phyloP scores from a whole-genome alignment of 345 rosid species.

The Heritiera fomes region DNA sequence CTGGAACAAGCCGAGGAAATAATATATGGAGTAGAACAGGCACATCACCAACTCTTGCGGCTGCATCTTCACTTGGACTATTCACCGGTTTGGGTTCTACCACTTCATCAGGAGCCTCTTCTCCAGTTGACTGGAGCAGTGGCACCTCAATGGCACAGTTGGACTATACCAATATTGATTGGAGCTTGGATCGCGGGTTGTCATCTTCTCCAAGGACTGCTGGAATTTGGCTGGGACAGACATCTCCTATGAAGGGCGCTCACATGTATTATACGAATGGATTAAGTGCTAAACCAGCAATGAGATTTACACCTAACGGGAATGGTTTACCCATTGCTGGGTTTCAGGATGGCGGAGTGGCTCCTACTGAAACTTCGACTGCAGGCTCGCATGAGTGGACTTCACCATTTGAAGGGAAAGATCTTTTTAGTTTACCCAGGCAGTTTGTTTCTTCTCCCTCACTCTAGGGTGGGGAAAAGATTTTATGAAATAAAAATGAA shows the following conservation, averaged over 20 bases:
- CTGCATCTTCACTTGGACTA: slow-evolving; percentile 80
- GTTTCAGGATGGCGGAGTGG: slow-evolving; percentile 43
- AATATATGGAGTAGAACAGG: slow-evolving; percentile 52
- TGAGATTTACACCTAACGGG: slow-evolving; percentile 42
- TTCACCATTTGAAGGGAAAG: slow-evolving; percentile 87
- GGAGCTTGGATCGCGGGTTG: slow-evolving; percentile 69
- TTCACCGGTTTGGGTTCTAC: slow-evolving; percentile 68
- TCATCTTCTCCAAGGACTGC: slow-evolving; percentile 37
- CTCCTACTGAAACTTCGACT: slow-evolving; percentile 40
- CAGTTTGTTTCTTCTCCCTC: slow-evolving; percentile 81
- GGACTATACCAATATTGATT: slow-evolving; percentile 73
- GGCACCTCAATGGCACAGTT: slow-evolving; percentile 54
- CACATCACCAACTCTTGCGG: slow-evolving; percentile 55
- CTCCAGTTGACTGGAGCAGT: slow-evolving; percentile 74
- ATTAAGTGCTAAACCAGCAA: slow-evolving; percentile 41
- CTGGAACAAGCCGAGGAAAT: slow-evolving; percentile 49
- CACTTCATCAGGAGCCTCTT: slow-evolving; percentile 56
- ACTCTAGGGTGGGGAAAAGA: slow-evolving; percentile 51
- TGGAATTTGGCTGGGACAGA: slow-evolving; percentile 46
- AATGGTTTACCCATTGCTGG: slow-evolving; percentile 42
- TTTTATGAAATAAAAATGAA: slow-evolving; percentile 40
- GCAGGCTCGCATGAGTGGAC: slow-evolving; percentile 71
- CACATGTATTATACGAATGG: slow-evolving; percentile 39
- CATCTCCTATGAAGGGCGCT: slow-evolving; percentile 37
- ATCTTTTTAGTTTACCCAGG: slow-evolving; percentile 86